Evolutionary conservation across 208 protist species (phyloP), one percentile per base, ranked within the genome.

Genomic region (Acanthamoeba culbertsoni): DNA sequence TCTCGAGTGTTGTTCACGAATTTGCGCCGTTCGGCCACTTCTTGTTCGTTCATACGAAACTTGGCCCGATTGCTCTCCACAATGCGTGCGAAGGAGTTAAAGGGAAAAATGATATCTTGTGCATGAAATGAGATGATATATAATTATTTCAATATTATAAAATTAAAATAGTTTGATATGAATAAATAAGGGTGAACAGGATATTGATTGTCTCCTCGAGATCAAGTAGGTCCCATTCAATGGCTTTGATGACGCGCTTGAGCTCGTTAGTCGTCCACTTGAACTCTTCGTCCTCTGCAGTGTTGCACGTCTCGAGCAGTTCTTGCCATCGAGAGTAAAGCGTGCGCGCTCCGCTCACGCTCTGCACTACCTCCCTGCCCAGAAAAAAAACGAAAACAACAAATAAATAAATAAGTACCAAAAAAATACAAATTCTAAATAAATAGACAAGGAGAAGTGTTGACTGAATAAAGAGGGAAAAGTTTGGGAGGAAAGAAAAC

Each of bases 121-220:
- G 14, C 28, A 75, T 14, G 35, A 12, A 75, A n/a, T n/a, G n/a
- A n/a, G n/a, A n/a, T n/a, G n/a, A n/a, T n/a, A n/a, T n/a, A n/a
- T n/a, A n/a, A n/a, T n/a, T n/a, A n/a, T n/a, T n/a, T n/a, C n/a
- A n/a, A n/a, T n/a, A n/a, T n/a, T n/a, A n/a, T n/a, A n/a, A n/a
- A 18, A 28, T 37, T 35, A n/a, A 82, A 51, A 82, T 16, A 82
- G 28, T 10, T 40, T 28, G 48, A 55, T 40, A 33, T 2, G 37
- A 55, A 59, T 40, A 20, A 62, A 62, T 12, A 62, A 59, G 42
- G 77, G 40, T 40, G 77, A 62, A 86, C 7, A 86, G 77, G 77
- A 86, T 86, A 86, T 86, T 53, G 51, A 86, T 86, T 16, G 77
- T 86, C 31, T 86, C 77, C 5, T 86, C 77, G 33, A 86, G 77